A percentile compares a stretch with the other conserved stretches of the same genome.
Evolutionary conservation across 257 asterid genomes (phyloP).

Genomic region (Gentiana dahurica): DNA sequence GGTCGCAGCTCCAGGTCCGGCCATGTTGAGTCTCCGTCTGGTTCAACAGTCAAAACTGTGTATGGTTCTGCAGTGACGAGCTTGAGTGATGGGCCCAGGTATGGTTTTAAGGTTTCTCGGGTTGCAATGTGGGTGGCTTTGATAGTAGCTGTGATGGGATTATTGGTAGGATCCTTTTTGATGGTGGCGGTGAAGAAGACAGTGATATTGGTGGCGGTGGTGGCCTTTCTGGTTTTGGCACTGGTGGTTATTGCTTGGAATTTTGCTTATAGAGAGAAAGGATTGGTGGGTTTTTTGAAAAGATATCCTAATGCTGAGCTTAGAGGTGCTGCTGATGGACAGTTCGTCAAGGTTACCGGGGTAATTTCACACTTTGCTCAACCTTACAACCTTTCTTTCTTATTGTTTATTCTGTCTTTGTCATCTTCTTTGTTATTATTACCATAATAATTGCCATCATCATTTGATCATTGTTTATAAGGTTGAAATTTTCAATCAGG

Average conservation of each 20-base stretch:
- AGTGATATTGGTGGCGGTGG: slow-evolving; percentile 52
- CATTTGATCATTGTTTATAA: too few relatives aligned
- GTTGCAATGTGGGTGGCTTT: slow-evolving; percentile 79
- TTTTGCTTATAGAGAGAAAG: slow-evolving; percentile 35
- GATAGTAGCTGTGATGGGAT: slow-evolving; percentile 68
- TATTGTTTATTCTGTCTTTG: background rate
- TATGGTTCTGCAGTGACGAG: slow-evolving; percentile 78
- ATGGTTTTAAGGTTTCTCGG: slow-evolving; percentile 75
- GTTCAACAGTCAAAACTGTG: slow-evolving; percentile 17
- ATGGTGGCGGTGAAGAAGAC: slow-evolving; percentile 71
- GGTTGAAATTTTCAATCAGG: too few relatives aligned
- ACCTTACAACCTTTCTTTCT: background rate
- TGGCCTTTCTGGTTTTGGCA: slow-evolving; percentile 32
- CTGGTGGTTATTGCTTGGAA: slow-evolving; percentile 53
- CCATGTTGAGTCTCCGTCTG: slow-evolving; percentile 39
- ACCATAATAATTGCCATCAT: too few relatives aligned
- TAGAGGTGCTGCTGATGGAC: slow-evolving; percentile 85
- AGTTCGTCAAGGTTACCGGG: slow-evolving; percentile 98
- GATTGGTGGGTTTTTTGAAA: slow-evolving; percentile 43
- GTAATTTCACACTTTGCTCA: slow-evolving; percentile 31
- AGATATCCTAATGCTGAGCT: slow-evolving; percentile 74
- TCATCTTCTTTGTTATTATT: too few relatives aligned
- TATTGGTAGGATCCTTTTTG: slow-evolving; percentile 75
- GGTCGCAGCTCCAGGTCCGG: slow-evolving; percentile 64
- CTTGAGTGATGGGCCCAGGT: slow-evolving; percentile 38